A percentile compares a stretch with the other conserved stretches of the same genome.
Conservation (phyloP, 495 filamentous ascomycete species). For the Talaromyces liani region DNA sequence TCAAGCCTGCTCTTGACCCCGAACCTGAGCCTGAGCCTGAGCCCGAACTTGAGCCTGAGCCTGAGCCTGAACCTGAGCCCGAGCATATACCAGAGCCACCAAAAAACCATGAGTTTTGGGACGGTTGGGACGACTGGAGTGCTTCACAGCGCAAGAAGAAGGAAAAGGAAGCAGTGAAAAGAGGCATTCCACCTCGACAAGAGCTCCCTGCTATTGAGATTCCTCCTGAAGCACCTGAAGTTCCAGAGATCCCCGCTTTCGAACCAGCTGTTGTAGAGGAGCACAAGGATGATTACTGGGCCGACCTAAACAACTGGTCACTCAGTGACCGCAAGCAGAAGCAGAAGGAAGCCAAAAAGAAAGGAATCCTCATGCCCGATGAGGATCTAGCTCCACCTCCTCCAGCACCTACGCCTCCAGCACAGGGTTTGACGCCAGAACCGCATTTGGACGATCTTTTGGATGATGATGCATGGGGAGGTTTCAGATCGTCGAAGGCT, state of each 20-base stretch:
- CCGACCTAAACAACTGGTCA: conserved; percentile 4
- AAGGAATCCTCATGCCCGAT: conserved; percentile 7
- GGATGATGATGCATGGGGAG: conserved; percentile 33
- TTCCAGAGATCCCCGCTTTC: not conserved
- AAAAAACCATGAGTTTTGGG: conserved; percentile 18
- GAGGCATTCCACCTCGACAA: conserved; percentile 14
- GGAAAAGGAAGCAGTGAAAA: conserved; percentile 27
- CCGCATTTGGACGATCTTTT: conserved; percentile 26
- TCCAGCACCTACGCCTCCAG: conserved; percentile 43
- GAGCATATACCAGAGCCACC: conserved; percentile 19
- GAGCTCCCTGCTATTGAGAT: conserved; percentile 10
- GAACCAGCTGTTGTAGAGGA: conserved; percentile 9
- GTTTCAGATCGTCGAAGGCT: conserved; percentile 28
- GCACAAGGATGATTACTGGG: conserved; percentile 8
- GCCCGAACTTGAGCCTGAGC: conserved; percentile 8
- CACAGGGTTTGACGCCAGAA: conserved; percentile 38
- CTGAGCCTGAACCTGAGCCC: conserved; percentile 23
- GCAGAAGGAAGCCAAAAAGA: conserved; percentile 15
- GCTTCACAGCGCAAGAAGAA: conserved; percentile 40
- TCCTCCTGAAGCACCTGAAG: conserved; percentile 9
- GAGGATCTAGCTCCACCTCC: conserved; percentile 33
- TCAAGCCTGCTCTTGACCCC: conserved; percentile 6
- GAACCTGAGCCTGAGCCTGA: conserved; percentile 4
- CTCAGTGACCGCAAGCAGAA: conserved; percentile 14
- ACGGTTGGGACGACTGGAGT: conserved; percentile 31